A percentile compares a stretch with the other conserved stretches of the same genome.
phyloP scores from a whole-genome alignment of 2,329 filamentous ascomycete species.

The Lecanosticta acicola region DNA sequence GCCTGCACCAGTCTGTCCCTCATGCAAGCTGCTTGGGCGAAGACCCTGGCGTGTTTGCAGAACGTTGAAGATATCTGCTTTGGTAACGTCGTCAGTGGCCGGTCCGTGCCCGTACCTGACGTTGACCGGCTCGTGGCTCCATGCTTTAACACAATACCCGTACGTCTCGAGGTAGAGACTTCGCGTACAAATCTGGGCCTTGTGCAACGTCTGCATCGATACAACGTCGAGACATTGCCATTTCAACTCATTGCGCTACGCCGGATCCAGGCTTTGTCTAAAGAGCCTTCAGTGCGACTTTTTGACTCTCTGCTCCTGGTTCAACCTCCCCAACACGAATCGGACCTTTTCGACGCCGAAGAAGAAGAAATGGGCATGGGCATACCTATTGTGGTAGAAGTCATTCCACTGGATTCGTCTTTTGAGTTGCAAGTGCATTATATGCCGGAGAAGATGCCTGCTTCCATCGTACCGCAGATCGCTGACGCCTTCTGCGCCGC shows the following conservation, averaged over 20 bases:
- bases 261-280: constrained; percentile 55
- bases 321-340: constrained; percentile 53
- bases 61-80: constrained; percentile 67
- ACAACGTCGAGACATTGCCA: constrained; percentile 57
- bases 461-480: constrained; percentile 15
- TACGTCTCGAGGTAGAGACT: constrained; percentile 53
- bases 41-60: constrained; percentile 54
- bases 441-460: constrained; percentile 57
- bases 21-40: constrained; percentile 68
- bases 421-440: constrained; percentile 49
- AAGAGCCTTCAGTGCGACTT: constrained; percentile 47
- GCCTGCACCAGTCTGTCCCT: constrained; percentile 58
- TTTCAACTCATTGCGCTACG: constrained; percentile 73
- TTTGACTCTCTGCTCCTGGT: constrained; percentile 80
- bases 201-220: constrained; percentile 53
- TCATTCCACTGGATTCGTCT: constrained; percentile 52
- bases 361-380: constrained; percentile 58
- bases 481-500: constrained; percentile 28
- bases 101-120: constrained; percentile 59
- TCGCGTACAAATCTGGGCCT: constrained; percentile 51
- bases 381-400: constrained; percentile 69
- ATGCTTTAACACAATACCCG: constrained; percentile 83
- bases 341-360: constrained; percentile 52
- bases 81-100: constrained; percentile 77
- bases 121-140: constrained; percentile 74